These are phyloP conservation scores for Fusarium algeriense DNA, from an alignment of 2,329 filamentous ascomycete species.

Conservation along the genomic window DNA sequence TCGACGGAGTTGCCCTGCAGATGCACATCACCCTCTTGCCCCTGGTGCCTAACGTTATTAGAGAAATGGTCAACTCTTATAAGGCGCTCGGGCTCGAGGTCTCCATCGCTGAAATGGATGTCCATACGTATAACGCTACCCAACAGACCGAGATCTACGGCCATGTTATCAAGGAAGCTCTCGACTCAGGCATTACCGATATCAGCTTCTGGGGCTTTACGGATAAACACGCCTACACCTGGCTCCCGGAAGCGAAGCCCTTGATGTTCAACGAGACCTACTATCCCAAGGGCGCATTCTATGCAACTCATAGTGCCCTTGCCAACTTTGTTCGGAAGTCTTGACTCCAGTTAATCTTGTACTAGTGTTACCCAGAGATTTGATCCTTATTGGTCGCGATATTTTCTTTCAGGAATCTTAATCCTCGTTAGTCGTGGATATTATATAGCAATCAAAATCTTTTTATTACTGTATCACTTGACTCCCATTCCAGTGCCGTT, in stretches of 20 bases:
- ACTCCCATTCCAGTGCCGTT: too few relatives aligned
- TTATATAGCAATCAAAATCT: too few relatives aligned
- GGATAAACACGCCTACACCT: not conserved
- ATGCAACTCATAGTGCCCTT: not conserved
- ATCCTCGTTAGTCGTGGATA: too few relatives aligned
- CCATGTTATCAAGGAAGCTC: not conserved
- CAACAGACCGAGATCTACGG: not conserved
- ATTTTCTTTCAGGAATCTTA: too few relatives aligned
- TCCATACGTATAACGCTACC: not conserved
- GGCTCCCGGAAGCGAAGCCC: not conserved
- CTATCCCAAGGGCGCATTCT: not conserved
- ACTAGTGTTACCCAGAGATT: too few relatives aligned
- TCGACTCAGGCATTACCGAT: not conserved
- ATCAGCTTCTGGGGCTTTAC: conserved; percentile 1
- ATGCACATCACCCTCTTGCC: not conserved
- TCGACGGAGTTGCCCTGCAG: not conserved
- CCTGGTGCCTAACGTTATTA: too few relatives aligned
- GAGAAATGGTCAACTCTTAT: not conserved
- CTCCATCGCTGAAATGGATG: not conserved
- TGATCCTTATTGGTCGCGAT: too few relatives aligned
- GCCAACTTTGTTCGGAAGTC: not conserved
- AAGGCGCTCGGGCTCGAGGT: not conserved
- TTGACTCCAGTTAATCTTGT: too few relatives aligned
- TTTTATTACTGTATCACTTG: too few relatives aligned
- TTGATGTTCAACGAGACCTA: conserved; percentile 4